A percentile compares a stretch with the other conserved stretches of the same genome.
phyloP scores from a whole-genome alignment of 1,284 basidiomycete species.

The Ganoderma sinense region DNA sequence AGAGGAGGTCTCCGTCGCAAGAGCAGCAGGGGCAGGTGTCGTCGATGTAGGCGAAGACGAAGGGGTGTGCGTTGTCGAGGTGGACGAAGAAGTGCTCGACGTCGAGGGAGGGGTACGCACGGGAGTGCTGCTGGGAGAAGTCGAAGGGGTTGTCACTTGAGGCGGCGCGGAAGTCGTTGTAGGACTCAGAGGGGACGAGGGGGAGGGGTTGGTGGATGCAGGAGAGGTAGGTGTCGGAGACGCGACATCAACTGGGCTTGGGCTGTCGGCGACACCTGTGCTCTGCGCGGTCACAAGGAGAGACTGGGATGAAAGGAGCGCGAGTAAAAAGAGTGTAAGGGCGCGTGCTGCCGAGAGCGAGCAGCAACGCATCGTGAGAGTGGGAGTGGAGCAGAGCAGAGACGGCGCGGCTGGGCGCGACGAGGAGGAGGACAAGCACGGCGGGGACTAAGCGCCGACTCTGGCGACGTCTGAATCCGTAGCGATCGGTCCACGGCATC shows the following conservation, averaged over 20 bases:
- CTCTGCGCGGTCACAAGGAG: conserved; percentile 37
- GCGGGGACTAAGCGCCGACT: not conserved
- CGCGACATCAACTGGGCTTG: not conserved
- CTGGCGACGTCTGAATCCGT: not conserved
- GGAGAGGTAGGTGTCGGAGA: not conserved
- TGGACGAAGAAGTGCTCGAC: not conserved
- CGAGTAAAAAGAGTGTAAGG: conserved; percentile 45
- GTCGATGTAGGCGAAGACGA: conserved; percentile 3
- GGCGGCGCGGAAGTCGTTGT: conserved; percentile 8
- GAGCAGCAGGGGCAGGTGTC: conserved; percentile 2
- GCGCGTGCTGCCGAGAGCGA: conserved; percentile 40
- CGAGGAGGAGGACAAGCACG: conserved; percentile 3
- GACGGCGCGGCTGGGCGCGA: conserved; percentile 26
- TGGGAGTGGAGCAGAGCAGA: conserved; percentile 22
- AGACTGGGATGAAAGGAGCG: conserved; percentile 43
- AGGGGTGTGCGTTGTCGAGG: conserved; percentile 1
- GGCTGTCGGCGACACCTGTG: conserved; percentile 7
- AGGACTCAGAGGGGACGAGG: conserved; percentile 3
- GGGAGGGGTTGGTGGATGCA: conserved; percentile 16
- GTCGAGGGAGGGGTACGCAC: conserved; percentile 1
- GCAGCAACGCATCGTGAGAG: conserved; percentile 39
- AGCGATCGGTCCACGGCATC: not conserved
- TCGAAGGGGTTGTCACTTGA: not conserved
- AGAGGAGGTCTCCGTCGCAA: conserved; percentile 11
- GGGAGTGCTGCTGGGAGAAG: conserved; percentile 7